phyloP scores from a whole-genome alignment of 1,284 basidiomycete genomes.

The Trametes pubescens region DNA sequence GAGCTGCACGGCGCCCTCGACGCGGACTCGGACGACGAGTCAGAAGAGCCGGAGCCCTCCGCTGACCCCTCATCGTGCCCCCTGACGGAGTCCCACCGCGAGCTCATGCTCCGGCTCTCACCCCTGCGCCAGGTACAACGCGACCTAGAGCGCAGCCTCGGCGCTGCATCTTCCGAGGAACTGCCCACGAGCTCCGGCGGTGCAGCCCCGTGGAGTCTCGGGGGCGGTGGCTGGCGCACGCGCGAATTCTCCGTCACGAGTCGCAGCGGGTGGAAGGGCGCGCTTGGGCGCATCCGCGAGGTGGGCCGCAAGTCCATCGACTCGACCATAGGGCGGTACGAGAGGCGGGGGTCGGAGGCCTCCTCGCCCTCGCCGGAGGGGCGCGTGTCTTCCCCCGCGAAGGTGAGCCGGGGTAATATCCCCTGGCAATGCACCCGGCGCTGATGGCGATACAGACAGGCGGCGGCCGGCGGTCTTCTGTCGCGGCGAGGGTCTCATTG shows the following conservation, averaged over 20 bases:
- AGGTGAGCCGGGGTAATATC: neutral
- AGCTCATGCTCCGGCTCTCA: slow-evolving; percentile 55
- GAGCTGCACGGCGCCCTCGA: slow-evolving; percentile 6
- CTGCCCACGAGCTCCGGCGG: slow-evolving; percentile 12
- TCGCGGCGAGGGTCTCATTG: neutral
- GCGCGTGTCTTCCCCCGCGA: slow-evolving; percentile 13
- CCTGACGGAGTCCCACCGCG: slow-evolving; percentile 52
- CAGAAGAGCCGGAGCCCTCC: slow-evolving; percentile 25
- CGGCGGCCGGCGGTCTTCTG: slow-evolving; percentile 6
- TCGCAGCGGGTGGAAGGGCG: slow-evolving; percentile 38
- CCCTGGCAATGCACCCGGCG: slow-evolving; percentile 9
- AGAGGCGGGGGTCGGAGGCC: slow-evolving; percentile 14
- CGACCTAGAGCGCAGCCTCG: slow-evolving; percentile 58
- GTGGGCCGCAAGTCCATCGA: slow-evolving; percentile 13
- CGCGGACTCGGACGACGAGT: slow-evolving; percentile 24
- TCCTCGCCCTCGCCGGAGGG: slow-evolving; percentile 1
- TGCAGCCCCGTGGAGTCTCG: slow-evolving; percentile 31
- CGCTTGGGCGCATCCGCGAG: slow-evolving; percentile 33
- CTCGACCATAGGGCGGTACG: slow-evolving; percentile 10
- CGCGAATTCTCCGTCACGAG: slow-evolving; percentile 38
- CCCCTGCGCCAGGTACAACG: slow-evolving; percentile 59
- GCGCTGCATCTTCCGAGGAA: slow-evolving; percentile 42
- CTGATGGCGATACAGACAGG: slow-evolving; percentile 9
- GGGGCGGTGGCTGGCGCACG: slow-evolving; percentile 19
- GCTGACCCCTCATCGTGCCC: slow-evolving; percentile 18